Evolutionary conservation across 371 early-diverging fungal genomes (phyloP).

Genomic region (Blyttiomyces sp.): DNA sequence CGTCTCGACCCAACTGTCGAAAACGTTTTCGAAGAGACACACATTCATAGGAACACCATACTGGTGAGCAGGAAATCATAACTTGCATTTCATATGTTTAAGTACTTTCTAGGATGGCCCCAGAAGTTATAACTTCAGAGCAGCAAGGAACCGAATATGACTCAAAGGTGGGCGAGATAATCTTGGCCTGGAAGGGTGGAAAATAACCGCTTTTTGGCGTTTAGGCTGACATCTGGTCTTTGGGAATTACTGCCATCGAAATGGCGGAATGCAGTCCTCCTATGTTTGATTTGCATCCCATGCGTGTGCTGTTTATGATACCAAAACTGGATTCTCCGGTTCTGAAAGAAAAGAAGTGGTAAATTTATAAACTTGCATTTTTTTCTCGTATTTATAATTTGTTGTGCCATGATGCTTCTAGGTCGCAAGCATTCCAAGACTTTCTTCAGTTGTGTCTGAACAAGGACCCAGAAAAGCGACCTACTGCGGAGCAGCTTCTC

Average conservation of each 20-base stretch:
- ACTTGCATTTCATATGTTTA: background rate
- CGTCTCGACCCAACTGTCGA: slow-evolving; percentile 46
- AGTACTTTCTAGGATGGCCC: slow-evolving; percentile 44
- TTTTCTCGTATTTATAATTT: background rate
- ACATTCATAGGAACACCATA: slow-evolving; percentile 57
- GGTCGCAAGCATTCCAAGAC: slow-evolving; percentile 43
- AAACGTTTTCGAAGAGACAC: slow-evolving; percentile 47
- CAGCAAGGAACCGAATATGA: slow-evolving; percentile 51
- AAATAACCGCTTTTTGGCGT: background rate
- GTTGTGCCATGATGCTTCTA: background rate
- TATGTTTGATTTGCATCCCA: slow-evolving; percentile 53
- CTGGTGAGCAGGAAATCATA: slow-evolving; percentile 22
- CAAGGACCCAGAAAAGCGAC: slow-evolving; percentile 50
- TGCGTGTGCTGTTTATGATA: slow-evolving; percentile 54
- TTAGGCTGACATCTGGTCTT: slow-evolving; percentile 51
- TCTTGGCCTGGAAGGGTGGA: background rate
- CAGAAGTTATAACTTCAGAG: slow-evolving; percentile 58
- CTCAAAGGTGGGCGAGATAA: slow-evolving; percentile 32
- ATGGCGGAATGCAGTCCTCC: slow-evolving; percentile 56
- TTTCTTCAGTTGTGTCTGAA: slow-evolving; percentile 46
- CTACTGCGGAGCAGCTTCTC: slow-evolving; percentile 42
- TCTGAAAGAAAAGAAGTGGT: slow-evolving; percentile 39
- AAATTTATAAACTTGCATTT: background rate
- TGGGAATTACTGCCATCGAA: slow-evolving; percentile 53
- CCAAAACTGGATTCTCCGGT: slow-evolving; percentile 46